These are phyloP conservation scores for Triangularia verruculosa DNA, from an alignment of 2,329 filamentous ascomycete species.

Conservation along the genomic window DNA sequence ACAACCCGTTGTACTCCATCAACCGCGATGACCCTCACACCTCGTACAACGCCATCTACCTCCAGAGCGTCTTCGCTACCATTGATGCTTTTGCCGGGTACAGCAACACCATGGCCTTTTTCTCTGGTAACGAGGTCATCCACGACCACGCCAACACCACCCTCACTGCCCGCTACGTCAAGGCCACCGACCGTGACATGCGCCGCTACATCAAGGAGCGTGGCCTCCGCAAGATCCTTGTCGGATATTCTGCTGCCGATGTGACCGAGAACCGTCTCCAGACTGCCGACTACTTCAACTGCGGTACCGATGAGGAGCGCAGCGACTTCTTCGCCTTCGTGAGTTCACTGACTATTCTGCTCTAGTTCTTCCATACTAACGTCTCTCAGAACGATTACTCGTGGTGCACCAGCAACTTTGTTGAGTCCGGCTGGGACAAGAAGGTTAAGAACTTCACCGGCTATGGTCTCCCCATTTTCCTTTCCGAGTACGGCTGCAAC, in stretches of 20 bases:
- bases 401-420: slow-evolving; percentile 74
- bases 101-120: slow-evolving; percentile 82
- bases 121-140: slow-evolving; percentile 79
- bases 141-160: slow-evolving; percentile 64
- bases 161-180: slow-evolving; percentile 67
- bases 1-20: slow-evolving; percentile 30
- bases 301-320: slow-evolving; percentile 77
- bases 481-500: slow-evolving; percentile 92
- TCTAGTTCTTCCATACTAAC: background rate
- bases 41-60: slow-evolving; percentile 86
- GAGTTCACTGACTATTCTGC: slow-evolving; percentile 21
- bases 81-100: slow-evolving; percentile 82
- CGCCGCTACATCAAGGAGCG: slow-evolving; percentile 65
- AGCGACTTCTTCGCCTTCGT: slow-evolving; percentile 83
- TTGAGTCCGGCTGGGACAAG: slow-evolving; percentile 73
- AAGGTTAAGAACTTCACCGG: slow-evolving; percentile 85
- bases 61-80: slow-evolving; percentile 82
- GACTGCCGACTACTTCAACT: slow-evolving; percentile 92
- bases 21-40: slow-evolving; percentile 53
- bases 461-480: slow-evolving; percentile 87
- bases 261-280: slow-evolving; percentile 81
- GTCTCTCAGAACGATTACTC: slow-evolving; percentile 71
- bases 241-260: slow-evolving; percentile 77
- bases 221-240: slow-evolving; percentile 63
- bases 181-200: slow-evolving; percentile 76